Conservation (phyloP, 176 grass and related monocot species). For the Phyllostachys edulis region DNA sequence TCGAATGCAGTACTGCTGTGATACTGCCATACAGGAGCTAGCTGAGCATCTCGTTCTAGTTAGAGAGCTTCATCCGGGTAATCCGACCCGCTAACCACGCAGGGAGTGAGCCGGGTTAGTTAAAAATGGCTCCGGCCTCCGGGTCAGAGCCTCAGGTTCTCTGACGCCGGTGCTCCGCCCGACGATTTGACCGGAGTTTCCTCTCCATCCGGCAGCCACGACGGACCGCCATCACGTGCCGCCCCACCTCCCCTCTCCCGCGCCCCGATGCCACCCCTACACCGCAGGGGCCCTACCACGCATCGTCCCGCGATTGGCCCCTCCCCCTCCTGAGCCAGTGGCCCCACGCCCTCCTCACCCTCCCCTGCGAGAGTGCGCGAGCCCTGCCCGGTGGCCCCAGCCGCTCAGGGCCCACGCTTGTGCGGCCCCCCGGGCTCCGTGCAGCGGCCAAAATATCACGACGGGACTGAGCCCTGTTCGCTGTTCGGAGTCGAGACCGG, state of each 20-base stretch:
- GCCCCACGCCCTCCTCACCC: neutral
- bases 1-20: neutral
- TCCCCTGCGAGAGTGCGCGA: neutral
- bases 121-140: slow-evolving; percentile 13
- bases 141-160: slow-evolving; percentile 2
- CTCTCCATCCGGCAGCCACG: neutral
- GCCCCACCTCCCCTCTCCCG: slow-evolving; percentile 35
- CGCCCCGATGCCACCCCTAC: neutral
- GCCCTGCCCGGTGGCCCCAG: neutral
- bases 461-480: neutral
- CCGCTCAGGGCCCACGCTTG: neutral
- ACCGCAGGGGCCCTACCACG: neutral
- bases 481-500: neutral
- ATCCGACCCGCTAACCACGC: neutral
- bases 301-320: slow-evolving; percentile 19
- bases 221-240: slow-evolving; percentile 54
- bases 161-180: slow-evolving; percentile 53
- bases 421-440: neutral
- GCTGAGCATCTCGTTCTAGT: neutral
- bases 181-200: slow-evolving; percentile 50
- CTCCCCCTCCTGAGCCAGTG: neutral
- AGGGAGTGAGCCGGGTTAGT: neutral
- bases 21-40: neutral
- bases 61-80: neutral
- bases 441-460: slow-evolving; percentile 1